A percentile compares a stretch with the other conserved stretches of the same genome.
These are phyloP conservation scores for Metarhizium album DNA, from an alignment of 2,329 filamentous ascomycete species.

Conservation along the genomic window DNA sequence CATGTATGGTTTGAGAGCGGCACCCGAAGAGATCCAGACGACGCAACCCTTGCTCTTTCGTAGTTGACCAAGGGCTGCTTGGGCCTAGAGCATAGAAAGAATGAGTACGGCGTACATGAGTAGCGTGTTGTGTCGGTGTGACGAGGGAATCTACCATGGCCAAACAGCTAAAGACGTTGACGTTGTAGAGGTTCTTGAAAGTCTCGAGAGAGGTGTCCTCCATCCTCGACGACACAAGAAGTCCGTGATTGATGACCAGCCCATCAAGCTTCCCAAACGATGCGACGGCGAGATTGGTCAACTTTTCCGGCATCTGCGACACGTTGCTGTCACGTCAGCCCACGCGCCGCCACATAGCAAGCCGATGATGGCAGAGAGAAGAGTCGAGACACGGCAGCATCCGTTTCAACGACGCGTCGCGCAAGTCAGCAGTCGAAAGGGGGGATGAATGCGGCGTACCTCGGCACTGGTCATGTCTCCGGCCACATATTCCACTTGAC, in stretches of 20 bases:
- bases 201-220: conserved; percentile 56
- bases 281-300: conserved; percentile 53
- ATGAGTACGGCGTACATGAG: background rate
- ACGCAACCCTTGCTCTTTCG: conserved; percentile 60
- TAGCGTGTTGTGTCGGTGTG: background rate
- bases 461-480: conserved; percentile 44
- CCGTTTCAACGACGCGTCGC: no score
- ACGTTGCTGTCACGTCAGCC: background rate
- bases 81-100: conserved; percentile 42
- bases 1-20: conserved; percentile 52
- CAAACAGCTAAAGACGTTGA: conserved; percentile 80
- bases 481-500: conserved; percentile 43
- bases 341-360: background rate
- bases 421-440: background rate
- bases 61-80: conserved; percentile 59
- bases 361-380: no score
- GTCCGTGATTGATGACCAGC: conserved; percentile 80
- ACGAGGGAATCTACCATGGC: conserved; percentile 50
- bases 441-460: conserved; percentile 24
- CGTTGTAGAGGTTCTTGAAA: conserved; percentile 67
- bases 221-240: conserved; percentile 65
- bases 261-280: conserved; percentile 68
- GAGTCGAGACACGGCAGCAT: background rate
- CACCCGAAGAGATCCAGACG: conserved; percentile 72
- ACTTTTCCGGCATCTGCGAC: conserved; percentile 42